A percentile compares a stretch with the other conserved stretches of the same genome.
Conservation (phyloP, 192 early-diverging fungal species). For the Mortierella claussenii region DNA sequence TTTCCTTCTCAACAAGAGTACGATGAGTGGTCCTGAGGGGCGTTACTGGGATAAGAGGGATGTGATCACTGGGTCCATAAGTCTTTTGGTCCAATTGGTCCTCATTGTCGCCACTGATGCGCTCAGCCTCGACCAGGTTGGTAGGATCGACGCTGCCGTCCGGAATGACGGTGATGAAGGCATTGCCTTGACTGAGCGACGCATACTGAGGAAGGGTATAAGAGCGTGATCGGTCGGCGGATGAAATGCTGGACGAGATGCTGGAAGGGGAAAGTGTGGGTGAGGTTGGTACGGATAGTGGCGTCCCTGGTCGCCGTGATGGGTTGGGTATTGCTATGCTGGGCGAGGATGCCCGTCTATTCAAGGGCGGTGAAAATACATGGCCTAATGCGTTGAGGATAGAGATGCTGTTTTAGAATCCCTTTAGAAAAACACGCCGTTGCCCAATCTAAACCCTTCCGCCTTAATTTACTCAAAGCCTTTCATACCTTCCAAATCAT, state of each 20-base stretch:
- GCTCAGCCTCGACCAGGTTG: slow-evolving; percentile 63
- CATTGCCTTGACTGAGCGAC: slow-evolving; percentile 28
- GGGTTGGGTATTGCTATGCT: slow-evolving; percentile 47
- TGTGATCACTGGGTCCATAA: slow-evolving; percentile 55
- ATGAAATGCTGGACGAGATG: slow-evolving; percentile 40
- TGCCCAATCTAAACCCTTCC: background rate
- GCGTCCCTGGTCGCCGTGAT: slow-evolving; percentile 29
- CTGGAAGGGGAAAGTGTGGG: slow-evolving; percentile 53
- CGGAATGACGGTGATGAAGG: slow-evolving; percentile 53
- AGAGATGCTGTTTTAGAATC: background rate
- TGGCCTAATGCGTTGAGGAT: slow-evolving; percentile 11
- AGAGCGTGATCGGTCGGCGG: slow-evolving; percentile 35
- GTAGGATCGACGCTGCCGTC: slow-evolving; percentile 67
- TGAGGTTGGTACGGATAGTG: slow-evolving; percentile 49
- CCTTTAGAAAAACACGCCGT: no score
- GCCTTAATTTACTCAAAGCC: background rate
- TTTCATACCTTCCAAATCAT: slow-evolving; percentile 48
- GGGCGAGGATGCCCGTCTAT: slow-evolving; percentile 42
- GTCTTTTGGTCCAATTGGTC: slow-evolving; percentile 50
- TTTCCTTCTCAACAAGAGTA: slow-evolving; percentile 60
- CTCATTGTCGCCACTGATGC: slow-evolving; percentile 57
- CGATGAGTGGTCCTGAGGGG: slow-evolving; percentile 63
- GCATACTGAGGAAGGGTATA: slow-evolving; percentile 52
- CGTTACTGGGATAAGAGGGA: slow-evolving; percentile 67
- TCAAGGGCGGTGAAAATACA: slow-evolving; percentile 35